Evolutionary conservation across 345 rosid genomes (phyloP), one percentile per base, ranked within the genome.

Genomic region (Camelina hispida): DNA sequence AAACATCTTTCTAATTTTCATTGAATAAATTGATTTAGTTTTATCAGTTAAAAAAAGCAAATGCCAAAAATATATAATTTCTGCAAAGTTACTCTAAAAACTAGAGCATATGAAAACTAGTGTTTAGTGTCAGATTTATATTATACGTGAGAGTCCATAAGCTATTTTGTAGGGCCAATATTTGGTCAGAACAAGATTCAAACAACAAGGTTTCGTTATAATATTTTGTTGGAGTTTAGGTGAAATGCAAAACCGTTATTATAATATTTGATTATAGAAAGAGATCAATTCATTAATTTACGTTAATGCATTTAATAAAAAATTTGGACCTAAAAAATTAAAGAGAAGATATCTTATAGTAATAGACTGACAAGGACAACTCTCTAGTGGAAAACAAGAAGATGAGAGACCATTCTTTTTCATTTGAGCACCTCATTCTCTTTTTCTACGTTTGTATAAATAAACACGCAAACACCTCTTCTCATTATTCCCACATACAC

Each of bases 291-390:
- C 61, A 15, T 12, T 28, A 38, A 48, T 56, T 63, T 17, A 65
- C 16, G 18, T 2, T 25, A 30, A 57, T 56, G 37, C 30, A 64
- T 48, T 6, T 6, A 38, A 38, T 0, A 75, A 25, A 66, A 8
- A 32, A 28, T 28, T 37, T 48, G 17, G 38, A 38, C 37, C 15
- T 32, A 71, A 64, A 65, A 18, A 16, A 71, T 25, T 18, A 16
- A 77, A 30, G 67, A 77, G 56, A 65, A 77, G 77, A 77, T 77
- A 77, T 77, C 72, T 65, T 77, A 77, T 69, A 77, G 51, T 77
- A 77, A 71, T 71, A 51, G 68, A 42, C 22, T 71, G 80, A 77
- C 71, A 71, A 51, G 6, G 67, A 71, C 15, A 47, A 25, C n/a
- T 70, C 80, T 57, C 7, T 43, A 77, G 80, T 77, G 80, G 80